A percentile compares a stretch with the other conserved stretches of the same genome.
Conservation (phyloP, 108 stramenopile species). For the Conticribra weissflogii region DNA sequence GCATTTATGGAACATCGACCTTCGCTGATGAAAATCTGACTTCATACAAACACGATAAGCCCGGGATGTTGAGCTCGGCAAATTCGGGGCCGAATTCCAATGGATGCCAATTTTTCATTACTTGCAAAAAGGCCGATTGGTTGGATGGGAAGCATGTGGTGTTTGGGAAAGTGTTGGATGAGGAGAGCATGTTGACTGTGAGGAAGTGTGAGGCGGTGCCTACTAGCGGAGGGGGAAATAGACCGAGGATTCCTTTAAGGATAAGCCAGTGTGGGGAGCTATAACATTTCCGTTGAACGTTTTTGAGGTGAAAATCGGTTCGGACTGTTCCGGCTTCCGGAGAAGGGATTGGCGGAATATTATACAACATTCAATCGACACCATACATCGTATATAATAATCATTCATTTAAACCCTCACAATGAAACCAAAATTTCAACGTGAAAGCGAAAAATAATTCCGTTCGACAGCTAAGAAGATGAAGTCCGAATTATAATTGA, state of each 20-base stretch:
- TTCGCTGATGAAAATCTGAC: constrained; percentile 96
- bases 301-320: no score
- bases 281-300: no score
- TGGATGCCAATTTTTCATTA: constrained; percentile 98
- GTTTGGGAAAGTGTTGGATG: constrained; percentile 96
- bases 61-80: constrained; percentile 93
- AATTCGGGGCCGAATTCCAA: constrained; percentile 93
- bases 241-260: constrained; percentile 72
- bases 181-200: constrained; percentile 88
- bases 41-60: constrained; percentile 79
- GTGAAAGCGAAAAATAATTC: no score
- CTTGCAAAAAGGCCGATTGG: constrained; percentile 91
- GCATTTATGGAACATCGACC: constrained; percentile 79
- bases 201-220: constrained; percentile 89
- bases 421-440: no score
- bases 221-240: constrained; percentile 53
- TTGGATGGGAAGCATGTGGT: constrained; percentile 94
- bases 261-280: constrained; percentile 86
- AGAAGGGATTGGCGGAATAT: no score
- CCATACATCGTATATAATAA: no score
- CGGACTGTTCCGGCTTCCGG: no score
- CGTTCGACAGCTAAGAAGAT: no score
- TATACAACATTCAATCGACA: no score
- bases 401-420: no score
- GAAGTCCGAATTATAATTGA: no score